These are phyloP conservation scores for Pseudogymnoascus sp. DNA, from an alignment of 2,329 filamentous ascomycete species.

Conservation along the genomic window DNA sequence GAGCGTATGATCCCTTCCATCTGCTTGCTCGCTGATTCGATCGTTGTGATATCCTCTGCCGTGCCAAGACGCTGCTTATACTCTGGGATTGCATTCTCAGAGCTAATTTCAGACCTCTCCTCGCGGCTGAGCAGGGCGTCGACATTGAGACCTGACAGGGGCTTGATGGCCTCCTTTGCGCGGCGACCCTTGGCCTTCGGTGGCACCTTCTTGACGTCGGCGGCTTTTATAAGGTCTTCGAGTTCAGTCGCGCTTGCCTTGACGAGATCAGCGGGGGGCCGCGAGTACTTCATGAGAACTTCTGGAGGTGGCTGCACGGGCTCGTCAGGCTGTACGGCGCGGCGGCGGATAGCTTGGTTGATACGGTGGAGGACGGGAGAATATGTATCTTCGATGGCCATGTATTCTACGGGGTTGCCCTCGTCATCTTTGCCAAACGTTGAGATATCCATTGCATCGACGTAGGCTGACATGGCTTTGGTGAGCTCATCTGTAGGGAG, in stretches of 20 bases:
- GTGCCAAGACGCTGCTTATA: slow-evolving; percentile 72
- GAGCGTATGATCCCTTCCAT: slow-evolving; percentile 64
- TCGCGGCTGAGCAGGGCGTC: slow-evolving; percentile 66
- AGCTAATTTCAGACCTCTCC: slow-evolving; percentile 47
- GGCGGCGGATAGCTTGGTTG: slow-evolving; percentile 74
- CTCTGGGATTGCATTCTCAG: slow-evolving; percentile 76
- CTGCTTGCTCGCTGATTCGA: slow-evolving; percentile 64
- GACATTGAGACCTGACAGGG: slow-evolving; percentile 83
- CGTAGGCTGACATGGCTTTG: slow-evolving; percentile 80
- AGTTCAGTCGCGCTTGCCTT: slow-evolving; percentile 49
- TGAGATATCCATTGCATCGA: slow-evolving; percentile 87
- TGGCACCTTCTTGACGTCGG: slow-evolving; percentile 83
- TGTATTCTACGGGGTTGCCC: slow-evolving; percentile 60
- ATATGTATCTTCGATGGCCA: slow-evolving; percentile 72
- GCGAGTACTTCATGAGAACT: slow-evolving; percentile 64
- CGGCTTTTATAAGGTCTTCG: slow-evolving; percentile 56
- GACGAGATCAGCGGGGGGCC: slow-evolving; percentile 62
- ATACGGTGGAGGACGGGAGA: slow-evolving; percentile 83
- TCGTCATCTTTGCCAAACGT: slow-evolving; percentile 65
- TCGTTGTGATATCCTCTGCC: slow-evolving; percentile 51
- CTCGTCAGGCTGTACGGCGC: slow-evolving; percentile 66
- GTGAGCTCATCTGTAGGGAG: slow-evolving; percentile 69
- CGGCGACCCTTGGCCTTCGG: slow-evolving; percentile 71
- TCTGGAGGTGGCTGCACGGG: slow-evolving; percentile 55
- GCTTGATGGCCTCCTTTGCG: slow-evolving; percentile 61